Evolutionary conservation across 1,284 basidiomycete species (phyloP).

Genomic region (Boletus smithii): DNA sequence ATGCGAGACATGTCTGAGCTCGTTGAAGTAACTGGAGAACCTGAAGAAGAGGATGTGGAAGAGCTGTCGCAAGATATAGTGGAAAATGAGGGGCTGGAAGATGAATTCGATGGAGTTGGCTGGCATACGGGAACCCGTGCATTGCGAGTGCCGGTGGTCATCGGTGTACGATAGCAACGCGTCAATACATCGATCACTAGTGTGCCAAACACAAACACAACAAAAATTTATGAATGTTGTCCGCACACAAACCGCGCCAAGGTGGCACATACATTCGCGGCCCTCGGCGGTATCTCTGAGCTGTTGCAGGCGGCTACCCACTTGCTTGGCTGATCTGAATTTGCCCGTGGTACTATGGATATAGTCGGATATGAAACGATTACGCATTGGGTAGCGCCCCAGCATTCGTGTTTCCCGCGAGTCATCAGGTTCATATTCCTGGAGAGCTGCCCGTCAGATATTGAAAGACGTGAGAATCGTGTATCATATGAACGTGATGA

Average conservation of each 20-base stretch:
- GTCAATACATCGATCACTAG: slow-evolving; percentile 35
- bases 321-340: slow-evolving; percentile 65
- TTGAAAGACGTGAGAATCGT: slow-evolving; percentile 24
- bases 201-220: slow-evolving; percentile 32
- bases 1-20: slow-evolving; percentile 25
- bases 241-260: slow-evolving; percentile 27
- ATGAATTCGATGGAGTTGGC: slow-evolving; percentile 14
- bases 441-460: slow-evolving; percentile 35
- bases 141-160: slow-evolving; percentile 20
- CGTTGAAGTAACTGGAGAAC: slow-evolving; percentile 39
- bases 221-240: slow-evolving; percentile 27
- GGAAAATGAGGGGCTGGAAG: slow-evolving; percentile 26
- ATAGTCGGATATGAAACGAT: slow-evolving; percentile 70
- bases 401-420: slow-evolving; percentile 65
- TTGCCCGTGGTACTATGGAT: slow-evolving; percentile 62
- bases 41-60: slow-evolving; percentile 37
- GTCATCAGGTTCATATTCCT: slow-evolving; percentile 65
- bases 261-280: slow-evolving; percentile 51
- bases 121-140: slow-evolving; percentile 17
- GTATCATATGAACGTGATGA: slow-evolving; percentile 4
- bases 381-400: slow-evolving; percentile 69
- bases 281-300: slow-evolving; percentile 64
- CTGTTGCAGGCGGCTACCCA: slow-evolving; percentile 70
- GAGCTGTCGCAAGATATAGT: slow-evolving; percentile 39
- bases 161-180: slow-evolving; percentile 33